Percentiles rank a stretch among this genome's conserved stretches.
Conservation (phyloP, 768 basidiomycete genomes). For the Rhizopogon rudus region DNA sequence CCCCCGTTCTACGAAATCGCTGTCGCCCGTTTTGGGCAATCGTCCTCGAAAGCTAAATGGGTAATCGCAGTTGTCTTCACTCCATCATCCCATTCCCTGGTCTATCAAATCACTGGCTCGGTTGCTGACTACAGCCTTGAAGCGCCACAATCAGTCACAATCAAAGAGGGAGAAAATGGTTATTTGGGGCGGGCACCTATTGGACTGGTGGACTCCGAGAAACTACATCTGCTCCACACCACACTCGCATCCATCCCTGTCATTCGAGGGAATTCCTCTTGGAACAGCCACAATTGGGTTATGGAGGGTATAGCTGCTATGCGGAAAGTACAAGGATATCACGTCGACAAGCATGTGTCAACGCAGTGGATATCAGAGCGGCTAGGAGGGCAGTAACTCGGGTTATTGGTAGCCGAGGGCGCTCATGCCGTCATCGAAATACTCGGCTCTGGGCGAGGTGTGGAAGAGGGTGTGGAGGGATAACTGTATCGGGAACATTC, state of each 20-base stretch:
- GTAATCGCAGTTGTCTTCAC: slow-evolving; percentile 24
- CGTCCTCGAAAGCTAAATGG: slow-evolving; percentile 19
- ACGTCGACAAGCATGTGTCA: slow-evolving; percentile 25
- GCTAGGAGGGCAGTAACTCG: slow-evolving; percentile 19
- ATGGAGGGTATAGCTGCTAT: slow-evolving; percentile 26
- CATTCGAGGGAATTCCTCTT: slow-evolving; percentile 21
- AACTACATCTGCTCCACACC: slow-evolving; percentile 21
- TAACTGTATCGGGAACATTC: slow-evolving; percentile 8
- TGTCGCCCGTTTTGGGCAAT: slow-evolving; percentile 21
- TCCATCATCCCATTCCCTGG: slow-evolving; percentile 22
- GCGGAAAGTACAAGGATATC: slow-evolving; percentile 22
- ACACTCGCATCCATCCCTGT: slow-evolving; percentile 22
- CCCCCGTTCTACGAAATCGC: slow-evolving; percentile 30
- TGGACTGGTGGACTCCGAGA: slow-evolving; percentile 24
- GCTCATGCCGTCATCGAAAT: neutral
- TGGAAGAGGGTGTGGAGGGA: neutral
- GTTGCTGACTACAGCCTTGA: slow-evolving; percentile 24
- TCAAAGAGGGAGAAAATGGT: slow-evolving; percentile 24
- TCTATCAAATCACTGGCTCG: slow-evolving; percentile 27
- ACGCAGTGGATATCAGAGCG: slow-evolving; percentile 23
- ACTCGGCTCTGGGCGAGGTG: neutral
- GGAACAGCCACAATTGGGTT: slow-evolving; percentile 26
- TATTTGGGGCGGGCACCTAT: slow-evolving; percentile 18
- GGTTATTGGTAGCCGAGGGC: neutral
- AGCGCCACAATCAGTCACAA: slow-evolving; percentile 27